phyloP scores from a whole-genome alignment of 495 filamentous ascomycete genomes.

The Oleoguttula mirabilis region DNA sequence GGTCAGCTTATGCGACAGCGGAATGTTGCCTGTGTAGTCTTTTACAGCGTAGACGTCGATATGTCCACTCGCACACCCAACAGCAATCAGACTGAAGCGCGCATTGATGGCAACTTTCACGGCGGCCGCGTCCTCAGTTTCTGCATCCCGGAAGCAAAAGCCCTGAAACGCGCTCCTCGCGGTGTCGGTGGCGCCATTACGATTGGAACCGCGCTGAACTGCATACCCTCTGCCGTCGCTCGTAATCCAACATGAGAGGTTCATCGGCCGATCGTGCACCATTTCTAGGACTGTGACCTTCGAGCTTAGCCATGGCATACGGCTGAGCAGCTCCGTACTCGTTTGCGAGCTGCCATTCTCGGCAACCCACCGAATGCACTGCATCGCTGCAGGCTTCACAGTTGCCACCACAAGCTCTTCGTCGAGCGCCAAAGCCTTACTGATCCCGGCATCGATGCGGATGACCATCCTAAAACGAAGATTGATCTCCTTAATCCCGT shows the following conservation, averaged over 20 bases:
- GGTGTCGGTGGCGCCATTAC: slow-evolving; percentile 16
- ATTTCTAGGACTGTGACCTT: slow-evolving; percentile 67
- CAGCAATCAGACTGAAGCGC: slow-evolving; percentile 80
- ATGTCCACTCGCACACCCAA: slow-evolving; percentile 69
- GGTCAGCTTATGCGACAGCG: slow-evolving; percentile 68
- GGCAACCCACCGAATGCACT: slow-evolving; percentile 89
- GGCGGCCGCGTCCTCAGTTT: slow-evolving; percentile 45
- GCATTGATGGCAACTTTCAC: slow-evolving; percentile 77
- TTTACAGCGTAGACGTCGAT: slow-evolving; percentile 78
- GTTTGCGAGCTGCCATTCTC: slow-evolving; percentile 74
- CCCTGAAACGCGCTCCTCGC: slow-evolving; percentile 69
- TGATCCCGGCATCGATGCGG: slow-evolving; percentile 92
- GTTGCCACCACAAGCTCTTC: slow-evolving; percentile 92
- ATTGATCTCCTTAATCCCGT: slow-evolving; percentile 71
- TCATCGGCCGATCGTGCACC: slow-evolving; percentile 96
- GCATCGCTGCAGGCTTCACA: slow-evolving; percentile 80
- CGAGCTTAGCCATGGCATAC: slow-evolving; percentile 67
- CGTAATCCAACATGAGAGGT: slow-evolving; percentile 85
- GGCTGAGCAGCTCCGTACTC: slow-evolving; percentile 76
- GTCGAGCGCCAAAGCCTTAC: slow-evolving; percentile 74
- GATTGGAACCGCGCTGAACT: slow-evolving; percentile 54
- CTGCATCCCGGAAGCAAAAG: slow-evolving; percentile 76
- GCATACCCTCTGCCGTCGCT: slow-evolving; percentile 84
- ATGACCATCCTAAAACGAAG: slow-evolving; percentile 95
- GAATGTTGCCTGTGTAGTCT: slow-evolving; percentile 88